Evolutionary conservation across 805 yeast species (phyloP), one percentile per base, ranked within the genome.

Genomic region (Sugiyamaella marilandica): DNA sequence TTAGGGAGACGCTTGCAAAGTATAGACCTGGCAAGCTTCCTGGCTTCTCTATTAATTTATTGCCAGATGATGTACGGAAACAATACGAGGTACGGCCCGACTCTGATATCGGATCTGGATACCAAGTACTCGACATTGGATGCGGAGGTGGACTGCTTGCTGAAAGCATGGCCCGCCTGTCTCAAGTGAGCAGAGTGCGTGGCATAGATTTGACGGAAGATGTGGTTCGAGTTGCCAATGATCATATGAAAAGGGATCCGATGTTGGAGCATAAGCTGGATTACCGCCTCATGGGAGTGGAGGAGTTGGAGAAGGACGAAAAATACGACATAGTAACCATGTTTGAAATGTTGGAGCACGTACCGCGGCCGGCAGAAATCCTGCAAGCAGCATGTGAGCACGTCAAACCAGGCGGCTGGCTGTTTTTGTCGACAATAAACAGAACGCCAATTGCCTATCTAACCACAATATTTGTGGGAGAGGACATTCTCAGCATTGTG

Each of bases 61-160:
- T 90, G 8, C 96, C 97, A 0, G 59, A 57, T 1, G 74, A 26
- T 53, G 65, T 3, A 19, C 19, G 45, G 29, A 7, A 24, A 13
- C 31, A 44, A 34, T 49, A 21, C 37, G 26, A 26, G 31, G 49
- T 48, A 16, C 29, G 24, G 11, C 26, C 19, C 9, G 41, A 36
- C 18, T 18, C 70, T 69, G 35, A 62, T 70, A 29, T 69, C 71
- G 41, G 54, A 51, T 2, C 54, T 65, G 2, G 59, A 77, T 51
- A 32, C 59, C n/a, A 70, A 76, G 90, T 83, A 0, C 71, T 94
- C 52, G 99, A 94, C 65, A 82, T 94, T 50, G 99, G 99, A 1
- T 94, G 99, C 67, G 99, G 99, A 16, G 99, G 99, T n/a, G 99
- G 99, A 0, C 83, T 94, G 24, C 71, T 94, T 16, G 74, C 91